Base-by-base conservation (phyloP, 371 early-diverging fungal species). In the Dichotomocladium elegans region DNA sequence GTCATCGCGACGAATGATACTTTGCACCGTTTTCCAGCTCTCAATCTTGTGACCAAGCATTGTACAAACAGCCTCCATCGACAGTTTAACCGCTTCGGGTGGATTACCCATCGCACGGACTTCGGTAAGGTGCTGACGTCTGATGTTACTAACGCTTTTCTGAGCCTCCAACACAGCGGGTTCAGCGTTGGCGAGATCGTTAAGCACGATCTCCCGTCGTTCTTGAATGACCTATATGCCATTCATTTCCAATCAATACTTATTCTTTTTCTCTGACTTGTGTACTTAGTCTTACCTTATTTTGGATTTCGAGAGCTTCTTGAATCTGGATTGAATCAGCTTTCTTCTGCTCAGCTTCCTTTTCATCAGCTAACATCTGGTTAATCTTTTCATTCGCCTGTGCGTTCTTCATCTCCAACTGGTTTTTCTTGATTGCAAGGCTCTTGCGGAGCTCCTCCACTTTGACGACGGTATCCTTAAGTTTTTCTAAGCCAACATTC, bases 41-140 rank as follows among this genome's bases (percentile, higher is more conserved):
- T 92, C 89, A 54, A 88, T 74, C 57, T 86, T 87, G 69, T 91
- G 85, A 7, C 98, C 98, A 8, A 99, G 79, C 58, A 99, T 68
- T 11, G 84, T 89, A 76, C 99, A 99, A 4, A 99, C 98, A 42
- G 95, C 87, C 57, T 99, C 99, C 90, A 99, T 92, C 14, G 98
- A 94, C 58, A 97, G 69, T 63, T 97, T 97, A 58, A 99, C 96
- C 5, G 91, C 90, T 58, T 84, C 88, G 3, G 99, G 99, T 51
- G 99, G 99, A 57, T 95, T 99, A 47, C 86, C 88, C 99, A 99
- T 99, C 0, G 92, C 66, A 63, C 99, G 89, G 4, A 99, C 94
- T 81, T 99, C 99, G n/a, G 95, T 92, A 63, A 99, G 78, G 50
- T 96, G 96, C 53, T 94, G 89, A 76, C 92, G 94, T 70, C 95